Conservation (phyloP, 176 grass and related monocot species). For the Oropetium thomaeum region DNA sequence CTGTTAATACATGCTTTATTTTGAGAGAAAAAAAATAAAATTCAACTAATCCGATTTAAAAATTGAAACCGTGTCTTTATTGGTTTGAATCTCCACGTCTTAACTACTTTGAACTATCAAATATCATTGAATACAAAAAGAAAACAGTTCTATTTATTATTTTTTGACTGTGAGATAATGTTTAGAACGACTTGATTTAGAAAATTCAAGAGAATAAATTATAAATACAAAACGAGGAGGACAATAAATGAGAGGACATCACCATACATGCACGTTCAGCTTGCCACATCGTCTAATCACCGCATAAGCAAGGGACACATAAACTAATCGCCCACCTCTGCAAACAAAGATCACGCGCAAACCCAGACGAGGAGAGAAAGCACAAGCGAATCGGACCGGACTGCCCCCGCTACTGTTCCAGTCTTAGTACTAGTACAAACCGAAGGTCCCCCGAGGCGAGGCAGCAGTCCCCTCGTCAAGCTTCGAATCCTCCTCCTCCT, state of each 20-base stretch:
- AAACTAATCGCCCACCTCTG: not conserved
- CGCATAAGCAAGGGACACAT: not conserved
- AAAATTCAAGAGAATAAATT: no score
- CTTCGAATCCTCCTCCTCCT: slow-evolving; percentile 28
- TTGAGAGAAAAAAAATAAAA: no score
- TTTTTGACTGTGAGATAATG: no score
- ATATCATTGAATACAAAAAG: no score
- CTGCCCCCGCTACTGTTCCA: not conserved
- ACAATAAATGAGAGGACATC: not conserved
- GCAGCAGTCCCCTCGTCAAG: slow-evolving; percentile 43
- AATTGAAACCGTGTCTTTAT: no score
- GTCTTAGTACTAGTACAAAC: not conserved
- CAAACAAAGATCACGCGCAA: slow-evolving; percentile 14
- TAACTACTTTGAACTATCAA: no score
- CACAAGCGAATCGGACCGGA: not conserved
- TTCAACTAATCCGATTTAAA: no score
- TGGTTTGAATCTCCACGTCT: no score
- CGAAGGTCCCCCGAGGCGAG: not conserved
- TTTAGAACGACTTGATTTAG: no score
- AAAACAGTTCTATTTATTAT: no score
- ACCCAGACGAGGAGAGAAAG: not conserved
- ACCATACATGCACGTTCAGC: not conserved
- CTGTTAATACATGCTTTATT: no score
- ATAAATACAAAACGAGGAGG: not conserved
- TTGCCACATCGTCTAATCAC: slow-evolving; percentile 25